Percentiles rank a stretch among this genome's conserved stretches.
Evolutionary conservation across 1,284 basidiomycete genomes (phyloP).

Genomic region (Austroboletus novae-zelandiae): DNA sequence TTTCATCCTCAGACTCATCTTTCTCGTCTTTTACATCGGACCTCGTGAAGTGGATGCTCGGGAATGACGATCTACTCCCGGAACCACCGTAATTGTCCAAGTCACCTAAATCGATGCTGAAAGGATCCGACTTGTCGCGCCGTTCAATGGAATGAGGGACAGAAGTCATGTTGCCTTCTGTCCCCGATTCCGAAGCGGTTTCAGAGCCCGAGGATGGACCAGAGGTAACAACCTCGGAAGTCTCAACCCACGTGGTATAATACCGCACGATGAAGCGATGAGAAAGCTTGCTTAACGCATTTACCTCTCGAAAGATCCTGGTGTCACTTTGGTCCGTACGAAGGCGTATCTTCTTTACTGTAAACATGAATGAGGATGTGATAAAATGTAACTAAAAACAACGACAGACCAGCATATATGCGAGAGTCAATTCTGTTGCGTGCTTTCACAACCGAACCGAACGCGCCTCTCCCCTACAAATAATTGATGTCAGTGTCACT

Average conservation of each 20-base stretch:
- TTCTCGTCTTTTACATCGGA: constrained; percentile 40
- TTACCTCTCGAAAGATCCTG: background rate
- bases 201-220: constrained; percentile 49
- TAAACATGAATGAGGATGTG: background rate
- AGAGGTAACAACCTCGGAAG: too few relatives aligned
- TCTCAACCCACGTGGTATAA: too few relatives aligned
- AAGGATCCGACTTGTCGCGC: constrained; percentile 42
- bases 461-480: constrained; percentile 82
- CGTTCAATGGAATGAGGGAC: constrained; percentile 41
- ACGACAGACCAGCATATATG: background rate
- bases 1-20: constrained; percentile 39
- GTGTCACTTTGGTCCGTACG: constrained; percentile 71
- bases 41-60: constrained; percentile 72
- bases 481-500: too few relatives aligned
- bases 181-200: constrained; percentile 39
- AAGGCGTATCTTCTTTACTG: background rate
- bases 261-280: constrained; percentile 64
- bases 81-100: constrained; percentile 51
- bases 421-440: background rate
- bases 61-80: constrained; percentile 61
- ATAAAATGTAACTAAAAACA: background rate
- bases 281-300: background rate
- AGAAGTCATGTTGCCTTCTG: constrained; percentile 51
- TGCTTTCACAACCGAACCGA: constrained; percentile 87
- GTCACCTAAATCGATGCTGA: constrained; percentile 60